Percentiles rank a stretch among this genome's conserved stretches.
Conservation (phyloP, 2,329 filamentous ascomycete genomes). For the Colletotrichum phormii region DNA sequence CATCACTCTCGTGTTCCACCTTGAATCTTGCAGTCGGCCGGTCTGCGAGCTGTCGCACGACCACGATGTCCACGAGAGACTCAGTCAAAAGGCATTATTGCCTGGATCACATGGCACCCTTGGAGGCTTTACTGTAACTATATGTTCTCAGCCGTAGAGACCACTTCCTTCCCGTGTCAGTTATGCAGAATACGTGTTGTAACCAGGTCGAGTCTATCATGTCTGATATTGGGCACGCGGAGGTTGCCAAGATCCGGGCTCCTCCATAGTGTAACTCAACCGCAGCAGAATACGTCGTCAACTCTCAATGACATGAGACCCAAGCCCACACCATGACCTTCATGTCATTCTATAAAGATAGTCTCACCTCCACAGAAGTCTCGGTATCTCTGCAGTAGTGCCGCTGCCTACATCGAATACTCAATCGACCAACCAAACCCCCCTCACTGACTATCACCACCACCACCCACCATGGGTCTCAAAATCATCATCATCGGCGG, state of each 20-base stretch:
- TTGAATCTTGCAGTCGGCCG: too few species aligned
- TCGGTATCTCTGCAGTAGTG: neutral
- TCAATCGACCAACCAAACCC: neutral
- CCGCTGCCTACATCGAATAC: neutral
- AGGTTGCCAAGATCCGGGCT: neutral
- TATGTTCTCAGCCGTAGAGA: too few species aligned
- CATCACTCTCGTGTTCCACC: too few species aligned
- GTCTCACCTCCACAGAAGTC: neutral
- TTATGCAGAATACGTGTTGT: too few species aligned
- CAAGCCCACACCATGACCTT: neutral
- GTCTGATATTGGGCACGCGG: neutral
- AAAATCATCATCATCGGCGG: conserved; percentile 60
- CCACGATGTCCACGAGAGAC: too few species aligned
- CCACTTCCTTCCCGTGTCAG: too few species aligned
- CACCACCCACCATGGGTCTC: conserved; percentile 35
- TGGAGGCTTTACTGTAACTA: too few species aligned
- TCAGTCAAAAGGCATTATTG: too few species aligned
- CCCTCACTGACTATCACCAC: neutral
- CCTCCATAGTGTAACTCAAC: neutral
- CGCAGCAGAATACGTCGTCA: neutral
- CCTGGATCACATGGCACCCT: too few species aligned
- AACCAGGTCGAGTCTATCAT: too few species aligned
- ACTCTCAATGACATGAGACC: neutral
- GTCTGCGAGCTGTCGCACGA: too few species aligned
- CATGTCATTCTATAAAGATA: neutral